Base-by-base conservation (phyloP, 208 protist species). In the Lotmaria passim region DNA sequence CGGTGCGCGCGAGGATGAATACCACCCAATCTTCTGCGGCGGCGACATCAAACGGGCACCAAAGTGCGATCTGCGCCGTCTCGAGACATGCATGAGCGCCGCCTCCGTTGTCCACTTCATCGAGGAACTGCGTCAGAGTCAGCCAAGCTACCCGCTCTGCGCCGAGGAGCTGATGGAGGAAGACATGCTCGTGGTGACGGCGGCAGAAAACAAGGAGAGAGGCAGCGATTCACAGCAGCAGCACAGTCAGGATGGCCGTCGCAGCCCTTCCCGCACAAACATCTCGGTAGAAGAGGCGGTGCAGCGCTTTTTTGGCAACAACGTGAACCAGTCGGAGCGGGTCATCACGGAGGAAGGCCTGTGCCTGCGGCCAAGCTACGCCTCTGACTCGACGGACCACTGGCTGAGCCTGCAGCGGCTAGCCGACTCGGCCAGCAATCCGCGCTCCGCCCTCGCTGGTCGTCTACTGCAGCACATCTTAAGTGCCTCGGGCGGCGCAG, bases 81-180 rank as follows among this genome's bases (percentile, higher is more conserved):
- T 90, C 47, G 76, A 80, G 47, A 93, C 75, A 4, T 90, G 78
- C 58, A 78, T 93, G 73, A 78, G 75, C 17, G 75, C 81, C 19
- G 66, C 43, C 0, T 75, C 81, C 19, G 57, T 93, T 4, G 59
- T 93, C 1, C 28, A 41, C 19, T 90, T 87, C 46, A 63, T 93
- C 26, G 64, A 85, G 55, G 23, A 63, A 17, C 53, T 82, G 43
- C 63, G 76, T 21, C 59, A 14, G 7, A 41, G 72, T 30, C 31
- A 21, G 15, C 64, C 67, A 3, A n/a, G 30, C 7, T 79, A 79
- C 51, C 63, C 53, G 28, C 58, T 77, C 7, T 79, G 38, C 53
- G 43, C 69, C 0, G 74, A 70, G 41, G 73, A 67, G 31, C 46
- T 36, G 10, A 65, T 46, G 12, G 50, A 15, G 30, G 60, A 53